These are phyloP conservation scores for Limnanthes douglasii DNA, from an alignment of 345 rosid species.

Conservation along the genomic window DNA sequence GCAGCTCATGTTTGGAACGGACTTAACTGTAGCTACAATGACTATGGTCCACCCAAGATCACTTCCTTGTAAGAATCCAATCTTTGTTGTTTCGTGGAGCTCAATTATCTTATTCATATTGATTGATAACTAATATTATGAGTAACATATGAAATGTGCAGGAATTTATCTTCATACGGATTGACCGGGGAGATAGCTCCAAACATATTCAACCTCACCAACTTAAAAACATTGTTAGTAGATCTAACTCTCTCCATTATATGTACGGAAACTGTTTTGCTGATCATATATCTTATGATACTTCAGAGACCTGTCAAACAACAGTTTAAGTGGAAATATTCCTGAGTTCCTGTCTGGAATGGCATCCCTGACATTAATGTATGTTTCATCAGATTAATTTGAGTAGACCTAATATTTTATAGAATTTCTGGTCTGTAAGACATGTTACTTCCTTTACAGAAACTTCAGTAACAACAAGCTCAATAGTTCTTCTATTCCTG, in stretches of 20 bases:
- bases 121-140: too few relatives aligned
- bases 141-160: background rate
- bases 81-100: too few relatives aligned
- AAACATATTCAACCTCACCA: conserved; percentile 9
- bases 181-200: conserved; percentile 10
- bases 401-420: too few relatives aligned
- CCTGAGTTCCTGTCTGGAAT: conserved; percentile 23
- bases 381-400: too few relatives aligned
- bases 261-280: background rate
- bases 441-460: too few relatives aligned
- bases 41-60: conserved; percentile 7
- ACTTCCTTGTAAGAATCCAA: conserved; percentile 30
- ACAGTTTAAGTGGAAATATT: conserved; percentile 19
- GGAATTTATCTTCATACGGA: conserved; percentile 15
- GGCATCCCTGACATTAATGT: conserved; percentile 20
- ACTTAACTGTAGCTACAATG: conserved; percentile 11
- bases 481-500: too few relatives aligned
- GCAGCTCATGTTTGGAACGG: conserved; percentile 12
- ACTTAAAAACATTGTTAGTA: conserved; percentile 18
- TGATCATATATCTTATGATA: background rate
- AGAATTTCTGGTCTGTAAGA: too few relatives aligned
- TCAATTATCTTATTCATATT: too few relatives aligned
- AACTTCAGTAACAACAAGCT: too few relatives aligned
- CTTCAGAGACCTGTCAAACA: conserved; percentile 36
- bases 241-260: background rate